Base-by-base conservation (phyloP, 352 stramenopile genomes). In the Phytopythium boreale region DNA sequence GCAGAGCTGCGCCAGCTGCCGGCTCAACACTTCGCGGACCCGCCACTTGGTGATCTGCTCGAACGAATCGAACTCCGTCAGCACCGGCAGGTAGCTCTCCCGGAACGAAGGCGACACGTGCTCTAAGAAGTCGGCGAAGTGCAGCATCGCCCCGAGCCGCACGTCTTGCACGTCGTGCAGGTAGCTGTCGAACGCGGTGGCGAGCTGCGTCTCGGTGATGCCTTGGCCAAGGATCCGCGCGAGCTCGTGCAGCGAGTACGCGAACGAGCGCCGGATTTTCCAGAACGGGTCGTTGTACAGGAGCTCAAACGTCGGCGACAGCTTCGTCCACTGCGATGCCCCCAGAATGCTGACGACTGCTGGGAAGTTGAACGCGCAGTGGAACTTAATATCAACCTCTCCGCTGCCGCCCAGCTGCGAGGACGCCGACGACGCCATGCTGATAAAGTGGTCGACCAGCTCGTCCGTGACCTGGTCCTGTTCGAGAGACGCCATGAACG, bases 311-410 rank as follows among this genome's bases (percentile, higher is more conserved):
- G 89, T 82, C 9, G 86, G 69, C 4, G 87, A 78, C 22, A 98
- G 71, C 62, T 89, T 81, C 11, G 63, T 56, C 92, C 92, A 98
- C 27, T 92, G 69, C 19, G 59, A 61, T 0, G 61, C 50, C 0
- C 90, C 89, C 17, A 97, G 56, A 37, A 93, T 94, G 66, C 86
- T 84, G 47, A 93, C 83, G 11, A 98, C 78, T 14, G 88, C 93
- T 19, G 92, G 92, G 22, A 98, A 97, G 58, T 82, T 96, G 70
- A 92, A 98, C 2, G 93, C 93, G 69, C 93, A 98, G 64, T 96
- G 93, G 56, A 96, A 93, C 37, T 91, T 91, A 52, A 98, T 90
- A 59, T 98, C 91, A 27, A 85, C 76, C 66, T 97, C 88, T 34
- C 78, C 82, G 31, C 80, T 90, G 24, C 82, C 82, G 22, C 87